Percentiles rank a stretch among this genome's conserved stretches.
Evolutionary conservation across 2,329 filamentous ascomycete species (phyloP).

Genomic region (Leptographium flavum): DNA sequence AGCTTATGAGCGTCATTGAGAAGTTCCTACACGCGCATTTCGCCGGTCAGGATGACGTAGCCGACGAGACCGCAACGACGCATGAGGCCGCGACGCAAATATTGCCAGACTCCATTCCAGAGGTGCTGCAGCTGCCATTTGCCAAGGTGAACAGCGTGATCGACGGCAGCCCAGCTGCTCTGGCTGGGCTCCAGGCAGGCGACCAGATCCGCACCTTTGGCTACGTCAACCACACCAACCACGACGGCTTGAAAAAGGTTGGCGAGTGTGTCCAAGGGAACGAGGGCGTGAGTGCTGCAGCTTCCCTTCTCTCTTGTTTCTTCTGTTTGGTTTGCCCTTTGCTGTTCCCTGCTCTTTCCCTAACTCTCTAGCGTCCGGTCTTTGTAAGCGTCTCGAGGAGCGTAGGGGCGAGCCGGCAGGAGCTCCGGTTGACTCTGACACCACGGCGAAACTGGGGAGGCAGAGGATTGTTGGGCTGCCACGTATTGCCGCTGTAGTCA

Average conservation of each 20-base stretch:
- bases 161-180: conserved; percentile 62
- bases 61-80: conserved; percentile 20
- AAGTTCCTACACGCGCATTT: conserved; percentile 81
- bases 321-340: neutral
- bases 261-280: conserved; percentile 83
- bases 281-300: conserved; percentile 73
- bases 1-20: conserved; percentile 72
- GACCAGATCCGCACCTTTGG: conserved; percentile 81
- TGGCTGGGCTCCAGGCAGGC: conserved; percentile 65
- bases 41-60: conserved; percentile 48
- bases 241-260: conserved; percentile 73
- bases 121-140: conserved; percentile 42
- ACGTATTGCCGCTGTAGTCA: conserved; percentile 71
- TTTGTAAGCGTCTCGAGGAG: conserved; percentile 51
- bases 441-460: conserved; percentile 81
- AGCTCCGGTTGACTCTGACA: conserved; percentile 57
- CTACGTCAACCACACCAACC: conserved; percentile 66
- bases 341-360: conserved; percentile 11
- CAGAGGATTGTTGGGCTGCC: conserved; percentile 76
- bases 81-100: conserved; percentile 9
- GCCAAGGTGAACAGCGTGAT: conserved; percentile 82
- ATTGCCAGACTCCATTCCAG: conserved; percentile 20
- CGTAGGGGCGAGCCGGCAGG: conserved; percentile 27
- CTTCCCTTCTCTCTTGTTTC: too few species aligned
- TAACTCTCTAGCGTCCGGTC: conserved; percentile 43